These are phyloP conservation scores for Pyrus pyrifolia DNA, from an alignment of 306 rosid species.

Conservation along the genomic window DNA sequence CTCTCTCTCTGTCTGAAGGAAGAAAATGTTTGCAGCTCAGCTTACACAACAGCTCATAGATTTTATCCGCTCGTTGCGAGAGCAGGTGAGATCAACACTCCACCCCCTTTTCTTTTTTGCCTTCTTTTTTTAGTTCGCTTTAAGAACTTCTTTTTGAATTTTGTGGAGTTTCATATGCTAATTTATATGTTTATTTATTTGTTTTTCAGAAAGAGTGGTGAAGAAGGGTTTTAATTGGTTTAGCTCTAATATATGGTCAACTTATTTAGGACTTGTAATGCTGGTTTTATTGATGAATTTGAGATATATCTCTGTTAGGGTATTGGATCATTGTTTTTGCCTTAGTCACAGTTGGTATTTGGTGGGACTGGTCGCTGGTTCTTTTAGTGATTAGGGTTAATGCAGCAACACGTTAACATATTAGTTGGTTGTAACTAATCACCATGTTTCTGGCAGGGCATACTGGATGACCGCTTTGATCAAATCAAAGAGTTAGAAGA, in stretches of 20 bases:
- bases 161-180: not conserved
- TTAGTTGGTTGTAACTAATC: not conserved
- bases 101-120: not conserved
- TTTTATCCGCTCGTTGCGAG: not conserved
- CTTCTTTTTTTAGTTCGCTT: not conserved
- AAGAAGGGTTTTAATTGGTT: not conserved
- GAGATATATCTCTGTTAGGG: not conserved
- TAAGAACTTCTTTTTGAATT: not conserved
- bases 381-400: not conserved
- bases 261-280: not conserved
- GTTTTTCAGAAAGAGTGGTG: not conserved
- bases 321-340: not conserved
- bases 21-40: slow-evolving; percentile 1
- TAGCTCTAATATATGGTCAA: not conserved
- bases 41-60: not conserved
- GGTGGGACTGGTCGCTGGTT: not conserved
- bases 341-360: not conserved
- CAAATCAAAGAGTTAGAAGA: not conserved
- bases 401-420: not conserved
- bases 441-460: slow-evolving; percentile 3
- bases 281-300: not conserved
- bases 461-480: not conserved
- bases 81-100: slow-evolving; percentile 1
- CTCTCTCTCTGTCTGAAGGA: not conserved
- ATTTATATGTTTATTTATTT: not conserved